Percentiles rank a stretch among this genome's conserved stretches.
Evolutionary conservation across 352 stramenopile genomes (phyloP).

Genomic region (Phytophthora cryptogea): DNA sequence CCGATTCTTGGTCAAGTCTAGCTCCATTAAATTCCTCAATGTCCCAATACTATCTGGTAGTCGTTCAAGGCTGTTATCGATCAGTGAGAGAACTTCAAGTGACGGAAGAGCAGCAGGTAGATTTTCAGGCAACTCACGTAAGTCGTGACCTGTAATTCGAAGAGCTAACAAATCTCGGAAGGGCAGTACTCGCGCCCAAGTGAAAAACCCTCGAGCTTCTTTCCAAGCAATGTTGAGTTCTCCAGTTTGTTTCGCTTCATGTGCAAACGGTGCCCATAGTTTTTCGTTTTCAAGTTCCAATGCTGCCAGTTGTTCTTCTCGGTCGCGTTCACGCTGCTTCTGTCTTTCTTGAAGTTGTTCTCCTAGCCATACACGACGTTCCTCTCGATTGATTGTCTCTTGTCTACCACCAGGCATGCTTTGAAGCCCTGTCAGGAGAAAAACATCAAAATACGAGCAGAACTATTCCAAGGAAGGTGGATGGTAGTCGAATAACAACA

Average conservation of each 20-base stretch:
- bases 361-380: slow-evolving; percentile 53
- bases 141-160: slow-evolving; percentile 53
- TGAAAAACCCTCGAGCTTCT: slow-evolving; percentile 53
- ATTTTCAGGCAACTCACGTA: slow-evolving; percentile 36
- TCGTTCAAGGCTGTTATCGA: slow-evolving; percentile 46
- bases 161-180: slow-evolving; percentile 54
- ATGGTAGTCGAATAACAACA: slow-evolving; percentile 4
- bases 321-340: slow-evolving; percentile 44
- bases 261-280: slow-evolving; percentile 56
- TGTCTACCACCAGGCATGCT: slow-evolving; percentile 10
- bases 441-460: background rate
- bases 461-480: slow-evolving; percentile 9
- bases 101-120: slow-evolving; percentile 34
- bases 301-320: slow-evolving; percentile 32
- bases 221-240: slow-evolving; percentile 81
- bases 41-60: slow-evolving; percentile 52
- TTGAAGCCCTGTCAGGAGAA: background rate
- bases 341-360: slow-evolving; percentile 50
- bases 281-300: slow-evolving; percentile 38
- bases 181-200: slow-evolving; percentile 47
- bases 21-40: slow-evolving; percentile 38
- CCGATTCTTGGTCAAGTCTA: slow-evolving; percentile 72
- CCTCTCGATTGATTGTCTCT: slow-evolving; percentile 15
- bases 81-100: slow-evolving; percentile 56
- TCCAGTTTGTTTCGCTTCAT: slow-evolving; percentile 37